Percentiles rank a stretch among this genome's conserved stretches.
These are phyloP conservation scores for Angomonas ambiguus DNA, from an alignment of 208 protist genomes.

Conservation along the genomic window DNA sequence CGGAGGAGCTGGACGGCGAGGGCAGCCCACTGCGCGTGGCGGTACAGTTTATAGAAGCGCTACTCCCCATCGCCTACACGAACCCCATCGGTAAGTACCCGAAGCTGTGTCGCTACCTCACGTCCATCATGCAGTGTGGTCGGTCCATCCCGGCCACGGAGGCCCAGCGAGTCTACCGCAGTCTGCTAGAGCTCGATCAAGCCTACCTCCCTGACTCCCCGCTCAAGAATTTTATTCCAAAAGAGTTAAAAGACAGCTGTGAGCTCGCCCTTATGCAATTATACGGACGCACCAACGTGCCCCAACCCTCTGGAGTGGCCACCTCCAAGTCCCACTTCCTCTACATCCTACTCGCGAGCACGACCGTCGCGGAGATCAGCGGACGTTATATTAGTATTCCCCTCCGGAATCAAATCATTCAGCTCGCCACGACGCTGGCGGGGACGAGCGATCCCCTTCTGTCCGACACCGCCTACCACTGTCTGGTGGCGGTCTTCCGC, in stretches of 20 bases:
- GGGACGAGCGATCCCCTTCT: constrained; percentile 60
- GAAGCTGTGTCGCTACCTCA: constrained; percentile 76
- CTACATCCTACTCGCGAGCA: constrained; percentile 67
- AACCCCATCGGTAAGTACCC: constrained; percentile 76
- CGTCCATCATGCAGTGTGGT: constrained; percentile 62
- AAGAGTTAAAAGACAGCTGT: constrained; percentile 82
- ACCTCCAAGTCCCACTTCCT: constrained; percentile 71
- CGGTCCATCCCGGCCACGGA: constrained; percentile 55
- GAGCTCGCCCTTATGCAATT: constrained; percentile 78
- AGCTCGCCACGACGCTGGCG: constrained; percentile 69
- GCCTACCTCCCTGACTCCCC: constrained; percentile 37
- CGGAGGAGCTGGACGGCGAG: constrained; percentile 19
- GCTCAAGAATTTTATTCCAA: constrained; percentile 77
- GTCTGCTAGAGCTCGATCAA: constrained; percentile 62
- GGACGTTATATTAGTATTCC: constrained; percentile 61
- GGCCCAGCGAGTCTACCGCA: constrained; percentile 73
- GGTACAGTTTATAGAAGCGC: constrained; percentile 62
- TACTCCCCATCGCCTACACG: constrained; percentile 80
- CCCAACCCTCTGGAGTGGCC: constrained; percentile 22
- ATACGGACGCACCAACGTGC: constrained; percentile 60
- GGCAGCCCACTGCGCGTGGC: constrained; percentile 51
- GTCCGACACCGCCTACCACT: constrained; percentile 70
- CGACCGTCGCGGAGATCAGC: constrained; percentile 67
- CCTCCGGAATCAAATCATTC: constrained; percentile 59
- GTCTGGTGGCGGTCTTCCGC: constrained; percentile 75